Base-by-base conservation (phyloP, 202 grass and related monocot genomes). In the Cymbopogon flexuosus region DNA sequence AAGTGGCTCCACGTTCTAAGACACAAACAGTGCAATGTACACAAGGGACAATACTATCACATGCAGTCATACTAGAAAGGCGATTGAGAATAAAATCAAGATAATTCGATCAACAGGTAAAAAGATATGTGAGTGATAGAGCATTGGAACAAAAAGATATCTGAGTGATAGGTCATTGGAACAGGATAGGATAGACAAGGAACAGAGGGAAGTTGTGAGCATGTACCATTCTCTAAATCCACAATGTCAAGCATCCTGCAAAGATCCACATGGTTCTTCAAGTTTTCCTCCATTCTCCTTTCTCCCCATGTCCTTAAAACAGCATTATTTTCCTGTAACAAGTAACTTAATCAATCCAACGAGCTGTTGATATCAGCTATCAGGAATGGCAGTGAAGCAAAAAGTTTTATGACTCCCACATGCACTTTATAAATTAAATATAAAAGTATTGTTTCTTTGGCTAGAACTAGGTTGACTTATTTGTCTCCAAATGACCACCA, bases 201-300 rank as follows among this genome's bases (percentile, higher is more conserved):
- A 62, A 62, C 1, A 62, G 10, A 30, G 24, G 5, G 11, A 29
- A 62, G 59, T 62, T 62, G 24, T 15, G 27, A 60, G 84, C 87
- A 84, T 92, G 84, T 81, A 68, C 91, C 91, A 52, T 86, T 86
- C 14, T 93, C 85, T 36, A 86, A 67, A 42, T 80, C 85, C 0
- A 37, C 85, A 67, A 93, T 86, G 70, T 81, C 91, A 21, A 88
- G 83, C 49, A 76, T 75, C 52, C 70, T 69, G 56, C 87, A 83
- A 22, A 93, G 82, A 65, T 93, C 91, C 8, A 90, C 88, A 23
- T 89, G 91, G 15, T 73, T 90, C 66, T 68, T 88, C 21, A 88
- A 74, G 22, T 84, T 87, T 13, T 51, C 72, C 58, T 86, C 88
- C 47, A 29, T 2, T 42, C 72, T 83, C 33, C 27, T 83, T 37